Percentiles rank a stretch among this genome's conserved stretches.
phyloP scores from a whole-genome alignment of 768 basidiomycete genomes.

The Leccinellum rugosiceps region DNA sequence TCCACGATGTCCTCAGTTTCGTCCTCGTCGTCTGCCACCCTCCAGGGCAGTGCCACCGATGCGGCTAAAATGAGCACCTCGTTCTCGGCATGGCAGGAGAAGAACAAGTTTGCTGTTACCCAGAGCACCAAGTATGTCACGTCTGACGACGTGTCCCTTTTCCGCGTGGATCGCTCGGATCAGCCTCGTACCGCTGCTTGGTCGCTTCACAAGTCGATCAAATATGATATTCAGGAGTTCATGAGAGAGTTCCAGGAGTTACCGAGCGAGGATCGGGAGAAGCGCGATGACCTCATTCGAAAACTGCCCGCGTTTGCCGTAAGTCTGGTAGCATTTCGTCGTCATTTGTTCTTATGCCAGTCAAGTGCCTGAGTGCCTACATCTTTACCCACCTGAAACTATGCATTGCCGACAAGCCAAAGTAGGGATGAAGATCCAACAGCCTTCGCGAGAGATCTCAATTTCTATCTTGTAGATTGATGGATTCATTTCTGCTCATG shows the following conservation, averaged over 20 bases:
- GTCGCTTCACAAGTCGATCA: constrained; percentile 19
- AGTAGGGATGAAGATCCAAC: constrained; percentile 3
- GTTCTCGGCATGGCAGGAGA: constrained; percentile 23
- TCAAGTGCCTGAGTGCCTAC: constrained; percentile 21
- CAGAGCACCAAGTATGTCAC: constrained; percentile 14
- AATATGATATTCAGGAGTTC: constrained; percentile 21
- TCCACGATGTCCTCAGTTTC: not conserved
- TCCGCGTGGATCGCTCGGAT: constrained; percentile 25
- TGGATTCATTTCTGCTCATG: constrained; percentile 12
- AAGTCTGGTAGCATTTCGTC: not conserved
- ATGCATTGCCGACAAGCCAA: constrained; percentile 16
- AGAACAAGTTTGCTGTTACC: constrained; percentile 4
- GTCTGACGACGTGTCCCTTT: constrained; percentile 21
- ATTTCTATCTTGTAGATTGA: constrained; percentile 11
- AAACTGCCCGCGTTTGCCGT: constrained; percentile 23
- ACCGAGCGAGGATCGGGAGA: constrained; percentile 10
- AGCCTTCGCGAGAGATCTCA: not conserved
- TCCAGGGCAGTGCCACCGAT: not conserved
- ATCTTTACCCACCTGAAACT: constrained; percentile 27
- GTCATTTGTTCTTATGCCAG: not conserved
- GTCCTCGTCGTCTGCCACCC: constrained; percentile 2
- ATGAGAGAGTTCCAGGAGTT: constrained; percentile 14
- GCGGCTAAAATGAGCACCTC: constrained; percentile 7
- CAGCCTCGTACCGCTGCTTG: constrained; percentile 19
- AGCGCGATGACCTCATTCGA: constrained; percentile 16